These are phyloP conservation scores for Castanopsis chinensis DNA, from an alignment of 306 rosid genomes.

Conservation along the genomic window DNA sequence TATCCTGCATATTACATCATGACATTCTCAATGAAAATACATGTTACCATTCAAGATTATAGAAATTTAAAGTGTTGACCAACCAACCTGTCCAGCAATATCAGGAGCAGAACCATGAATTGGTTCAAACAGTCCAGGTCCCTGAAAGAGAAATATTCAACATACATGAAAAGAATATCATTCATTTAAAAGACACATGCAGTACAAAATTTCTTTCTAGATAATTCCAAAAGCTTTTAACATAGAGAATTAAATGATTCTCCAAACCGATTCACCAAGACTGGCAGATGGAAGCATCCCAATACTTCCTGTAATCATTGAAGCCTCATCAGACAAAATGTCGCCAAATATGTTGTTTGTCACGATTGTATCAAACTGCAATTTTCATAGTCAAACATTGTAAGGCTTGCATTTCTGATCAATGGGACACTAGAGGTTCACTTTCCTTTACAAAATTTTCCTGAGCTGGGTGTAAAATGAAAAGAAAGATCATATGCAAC, in stretches of 20 bases:
- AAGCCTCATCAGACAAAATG: constrained; percentile 92
- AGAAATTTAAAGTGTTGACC: constrained; percentile 7
- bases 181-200: neutral
- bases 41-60: neutral
- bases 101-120: constrained; percentile 99
- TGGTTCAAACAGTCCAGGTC: constrained; percentile 97
- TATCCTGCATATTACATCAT: constrained; percentile 56
- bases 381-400: constrained; percentile 23
- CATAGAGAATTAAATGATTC: constrained; percentile 10
- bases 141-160: constrained; percentile 44
- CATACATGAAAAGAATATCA: constrained; percentile 10
- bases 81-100: constrained; percentile 93
- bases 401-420: constrained; percentile 11
- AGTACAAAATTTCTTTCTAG: constrained; percentile 26
- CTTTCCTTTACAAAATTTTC: constrained; percentile 5
- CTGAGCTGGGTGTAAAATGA: constrained; percentile 12
- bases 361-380: constrained; percentile 87
- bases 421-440: constrained; percentile 6
- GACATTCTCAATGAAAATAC: neutral
- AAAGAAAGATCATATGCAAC: constrained; percentile 14
- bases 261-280: constrained; percentile 72
- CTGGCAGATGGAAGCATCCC: constrained; percentile 99
- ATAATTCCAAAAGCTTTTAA: constrained; percentile 18
- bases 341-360: constrained; percentile 97
- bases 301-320: constrained; percentile 97